Conservation (phyloP, 2,329 filamentous ascomycete species). For the Rhinocladiella mackenziei region DNA sequence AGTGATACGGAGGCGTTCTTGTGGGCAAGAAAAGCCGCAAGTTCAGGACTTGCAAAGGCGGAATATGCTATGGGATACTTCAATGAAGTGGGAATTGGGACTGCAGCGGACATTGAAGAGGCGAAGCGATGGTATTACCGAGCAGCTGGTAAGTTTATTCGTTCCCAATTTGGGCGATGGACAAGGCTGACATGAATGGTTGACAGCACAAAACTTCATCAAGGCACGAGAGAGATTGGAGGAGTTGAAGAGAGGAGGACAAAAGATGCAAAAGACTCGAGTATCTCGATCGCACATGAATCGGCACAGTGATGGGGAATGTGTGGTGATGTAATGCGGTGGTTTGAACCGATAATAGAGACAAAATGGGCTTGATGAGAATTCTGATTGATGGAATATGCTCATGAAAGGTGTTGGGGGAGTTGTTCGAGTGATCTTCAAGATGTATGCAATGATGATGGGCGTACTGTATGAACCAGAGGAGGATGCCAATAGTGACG, state of each 20-base stretch:
- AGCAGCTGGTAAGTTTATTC: conserved; percentile 73
- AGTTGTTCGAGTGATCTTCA: too few relatives aligned
- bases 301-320: conserved; percentile 84
- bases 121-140: conserved; percentile 98
- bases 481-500: too few relatives aligned
- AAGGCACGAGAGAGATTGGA: conserved; percentile 91
- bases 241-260: conserved; percentile 78
- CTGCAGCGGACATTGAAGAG: conserved; percentile 80
- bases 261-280: conserved; percentile 66
- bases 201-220: conserved; percentile 93
- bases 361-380: background rate
- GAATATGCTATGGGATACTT: conserved; percentile 93
- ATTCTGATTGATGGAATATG: too few relatives aligned
- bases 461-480: too few relatives aligned
- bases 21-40: conserved; percentile 91
- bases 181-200: conserved; percentile 17
- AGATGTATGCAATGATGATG: too few relatives aligned
- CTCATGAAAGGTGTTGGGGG: too few relatives aligned
- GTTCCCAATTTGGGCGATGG: background rate
- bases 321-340: conserved; percentile 67
- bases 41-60: conserved; percentile 82
- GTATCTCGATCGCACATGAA: conserved; percentile 79
- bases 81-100: conserved; percentile 89
- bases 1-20: conserved; percentile 95
- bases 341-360: background rate